phyloP scores from a whole-genome alignment of 2,329 filamentous ascomycete genomes.

The Pezicula neosporulosa region DNA sequence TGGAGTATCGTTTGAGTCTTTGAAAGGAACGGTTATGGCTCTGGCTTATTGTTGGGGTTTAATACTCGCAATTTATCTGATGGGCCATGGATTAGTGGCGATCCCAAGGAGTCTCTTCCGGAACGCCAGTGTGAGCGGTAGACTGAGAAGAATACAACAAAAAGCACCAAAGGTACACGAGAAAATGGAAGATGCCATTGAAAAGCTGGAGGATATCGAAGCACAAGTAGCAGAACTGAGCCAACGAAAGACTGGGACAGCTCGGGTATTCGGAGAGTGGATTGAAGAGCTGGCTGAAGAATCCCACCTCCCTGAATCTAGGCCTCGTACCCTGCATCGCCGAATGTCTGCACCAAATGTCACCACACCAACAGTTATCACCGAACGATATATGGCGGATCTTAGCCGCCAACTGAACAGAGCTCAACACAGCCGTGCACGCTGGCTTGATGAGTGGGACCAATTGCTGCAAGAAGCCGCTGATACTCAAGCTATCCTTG shows the following conservation, averaged over 20 bases:
- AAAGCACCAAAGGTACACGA: constrained; percentile 83
- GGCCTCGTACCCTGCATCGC: constrained; percentile 39
- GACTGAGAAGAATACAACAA: constrained; percentile 71
- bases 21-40: constrained; percentile 88
- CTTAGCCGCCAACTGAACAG: constrained; percentile 78
- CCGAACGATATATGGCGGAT: constrained; percentile 88
- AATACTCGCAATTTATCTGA: constrained; percentile 88
- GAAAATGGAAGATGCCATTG: constrained; percentile 78
- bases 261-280: constrained; percentile 81
- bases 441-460: constrained; percentile 86
- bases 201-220: constrained; percentile 77
- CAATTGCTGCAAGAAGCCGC: constrained; percentile 70
- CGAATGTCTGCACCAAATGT: constrained; percentile 39
- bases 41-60: constrained; percentile 93
- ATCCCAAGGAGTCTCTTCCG: constrained; percentile 80
- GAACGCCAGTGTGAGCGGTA: constrained; percentile 72
- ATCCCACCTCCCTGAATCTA: constrained; percentile 63
- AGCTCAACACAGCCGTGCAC: constrained; percentile 76
- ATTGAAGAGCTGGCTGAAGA: constrained; percentile 89
- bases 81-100: constrained; percentile 94
- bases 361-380: constrained; percentile 76
- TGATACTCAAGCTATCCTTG: constrained; percentile 75
- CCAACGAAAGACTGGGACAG: constrained; percentile 75
- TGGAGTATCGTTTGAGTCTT: constrained; percentile 65
- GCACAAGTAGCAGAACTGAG: constrained; percentile 75